Evolutionary conservation across 2,329 filamentous ascomycete species (phyloP), one percentile per base, ranked within the genome.

Genomic region (Hypomyces rosellus): DNA sequence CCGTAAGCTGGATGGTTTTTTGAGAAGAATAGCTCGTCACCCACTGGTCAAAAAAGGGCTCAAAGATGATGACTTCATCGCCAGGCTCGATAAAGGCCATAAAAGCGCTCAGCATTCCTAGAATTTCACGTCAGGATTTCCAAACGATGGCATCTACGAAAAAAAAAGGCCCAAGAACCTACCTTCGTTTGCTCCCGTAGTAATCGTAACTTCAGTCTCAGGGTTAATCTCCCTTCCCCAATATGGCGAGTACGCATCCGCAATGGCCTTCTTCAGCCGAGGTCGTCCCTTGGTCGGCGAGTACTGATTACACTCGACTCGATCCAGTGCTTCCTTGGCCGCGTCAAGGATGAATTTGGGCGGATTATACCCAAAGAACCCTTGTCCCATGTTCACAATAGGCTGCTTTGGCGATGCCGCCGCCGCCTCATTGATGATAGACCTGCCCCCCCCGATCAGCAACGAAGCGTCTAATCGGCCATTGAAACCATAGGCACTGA

Each of bases 281-380:
- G 93, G 92, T 6, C 92, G 84, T 54, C 93, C 93, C 77, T 90
- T 93, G 16, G 93, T 96, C 2, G 91, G 93, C 18, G 90, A 92
- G 77, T 99, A 99, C 75, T 99, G 93, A 69, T 99, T 99, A 78
- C 92, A 96, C 59, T 97, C 93, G 18, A 99, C 92, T 46, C 83
- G 80, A 64, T 96, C 86, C 46, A 99, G 79, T 37, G 92, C 91
- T 37, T 85, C 75, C 70, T 96, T 97, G 46, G 93, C 93, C 39
- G 93, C 93, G 60, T 96, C 81, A 57, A 96, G 75, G 57, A 96
- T 89, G 69, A 96, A 97, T 34, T 85, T 70, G 7, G 92, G 92
- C 50, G 92, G 92, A 65, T 97, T 97, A 70, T 97, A 97, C 52
- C 92, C 92, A 60, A 89, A 91, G 59, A 89, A 89, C 49, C 80